phyloP scores from a whole-genome alignment of 176 grass and related monocot species.

The Bonia amplexicaulis region DNA sequence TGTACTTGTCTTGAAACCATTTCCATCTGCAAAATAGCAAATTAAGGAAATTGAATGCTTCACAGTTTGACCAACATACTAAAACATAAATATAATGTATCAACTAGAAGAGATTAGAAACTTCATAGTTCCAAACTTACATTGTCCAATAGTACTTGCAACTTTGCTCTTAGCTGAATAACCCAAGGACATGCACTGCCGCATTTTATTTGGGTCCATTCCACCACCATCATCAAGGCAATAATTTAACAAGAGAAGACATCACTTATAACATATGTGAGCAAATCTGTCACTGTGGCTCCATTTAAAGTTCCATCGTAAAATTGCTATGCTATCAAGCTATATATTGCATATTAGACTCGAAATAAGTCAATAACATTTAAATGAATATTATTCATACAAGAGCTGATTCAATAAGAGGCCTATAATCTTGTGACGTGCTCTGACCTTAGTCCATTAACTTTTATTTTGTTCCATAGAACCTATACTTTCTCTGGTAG shows the following conservation, averaged over 20 bases:
- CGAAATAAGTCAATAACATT: constrained; percentile 18
- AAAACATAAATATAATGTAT: background rate
- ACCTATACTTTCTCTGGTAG: background rate
- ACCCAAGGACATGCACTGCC: constrained; percentile 97
- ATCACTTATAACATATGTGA: constrained; percentile 2
- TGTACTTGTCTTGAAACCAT: constrained; percentile 30
- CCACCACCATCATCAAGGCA: constrained; percentile 83
- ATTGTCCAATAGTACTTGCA: constrained; percentile 91
- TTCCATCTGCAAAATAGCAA: background rate
- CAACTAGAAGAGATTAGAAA: too few species aligned
- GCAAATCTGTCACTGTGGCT: background rate
- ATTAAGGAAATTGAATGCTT: background rate
- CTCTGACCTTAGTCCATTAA: background rate
- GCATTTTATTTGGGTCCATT: constrained; percentile 95
- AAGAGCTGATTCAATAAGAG: constrained; percentile 11
- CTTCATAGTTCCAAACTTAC: constrained; percentile 58
- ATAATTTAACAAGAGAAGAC: constrained; percentile 1
- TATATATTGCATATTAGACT: background rate
- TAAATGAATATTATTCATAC: background rate
- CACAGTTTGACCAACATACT: background rate
- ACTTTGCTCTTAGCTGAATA: constrained; percentile 90
- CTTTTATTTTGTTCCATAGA: background rate
- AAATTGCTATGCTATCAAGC: background rate
- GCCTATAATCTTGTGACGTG: background rate
- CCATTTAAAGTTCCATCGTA: background rate